Evolutionary conservation across 805 yeast species (phyloP), one percentile per base, ranked within the genome.

Genomic region (Saccharomycopsis guyanensis): DNA sequence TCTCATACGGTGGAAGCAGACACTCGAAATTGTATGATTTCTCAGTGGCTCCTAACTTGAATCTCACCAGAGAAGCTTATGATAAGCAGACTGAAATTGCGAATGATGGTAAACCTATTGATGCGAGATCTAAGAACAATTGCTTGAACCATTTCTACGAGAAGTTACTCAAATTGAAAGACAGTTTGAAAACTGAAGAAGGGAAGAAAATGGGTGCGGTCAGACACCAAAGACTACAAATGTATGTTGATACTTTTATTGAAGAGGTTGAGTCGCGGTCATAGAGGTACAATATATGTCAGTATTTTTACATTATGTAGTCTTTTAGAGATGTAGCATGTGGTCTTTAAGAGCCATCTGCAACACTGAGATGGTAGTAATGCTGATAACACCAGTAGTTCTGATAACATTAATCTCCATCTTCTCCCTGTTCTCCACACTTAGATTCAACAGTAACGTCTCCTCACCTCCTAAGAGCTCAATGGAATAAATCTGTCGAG

Each of bases 121-220:
- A 19, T 4, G 34, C 16, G 12, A 22, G 32, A 23, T 31, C 41
- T 12, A 32, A 35, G 19, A 55, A 47, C 31, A 48, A 61, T 4
- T 58, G 61, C 8, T 51, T 56, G 43, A 49, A 49, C 44, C 67
- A 64, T 40, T 62, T 60, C 45, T 53, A 49, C 24, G 65, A 62
- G 40, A 64, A 64, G 49, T 56, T 64, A 24, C 49, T 64, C 18
- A 41, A 43, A 15, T 45, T 64, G 37, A 54, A 56, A 38, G 55
- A 55, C 18, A 54, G 60, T 6, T 45, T 63, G 53, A 55, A 57
- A 34, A 61, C 65, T 1, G 57, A 53, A 13, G 39, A 50, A 10
- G 62, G 54, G 15, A 43, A 43, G 4, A 37, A 46, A 39, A 45
- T 54, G 3, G 64, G 54, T 18, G 40, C 13, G 5, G 49, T 42